These are phyloP conservation scores for Neolentinus lepideus DNA, from an alignment of 1,284 basidiomycete genomes.

Conservation along the genomic window DNA sequence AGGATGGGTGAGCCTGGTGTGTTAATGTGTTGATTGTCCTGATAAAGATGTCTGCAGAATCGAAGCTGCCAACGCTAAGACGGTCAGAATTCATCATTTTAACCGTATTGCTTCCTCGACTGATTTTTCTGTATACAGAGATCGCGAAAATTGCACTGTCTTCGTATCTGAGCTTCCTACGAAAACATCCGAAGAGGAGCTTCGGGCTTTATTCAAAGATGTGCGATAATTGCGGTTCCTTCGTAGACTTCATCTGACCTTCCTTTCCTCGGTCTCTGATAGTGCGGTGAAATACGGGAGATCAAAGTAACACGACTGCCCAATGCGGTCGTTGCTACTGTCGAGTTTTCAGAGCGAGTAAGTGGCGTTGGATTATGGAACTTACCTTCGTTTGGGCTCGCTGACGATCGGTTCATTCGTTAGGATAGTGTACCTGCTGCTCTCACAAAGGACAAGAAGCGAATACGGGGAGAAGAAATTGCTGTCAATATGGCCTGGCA, in stretches of 20 bases:
- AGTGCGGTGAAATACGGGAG: conserved; percentile 85
- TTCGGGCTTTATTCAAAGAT: conserved; percentile 79
- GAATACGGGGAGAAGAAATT: conserved; percentile 66
- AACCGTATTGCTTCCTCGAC: background rate
- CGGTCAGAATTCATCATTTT: conserved; percentile 39
- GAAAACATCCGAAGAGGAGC: conserved; percentile 53
- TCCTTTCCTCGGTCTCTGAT: too few relatives aligned
- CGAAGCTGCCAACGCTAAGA: conserved; percentile 43
- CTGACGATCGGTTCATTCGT: background rate
- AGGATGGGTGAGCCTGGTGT: conserved; percentile 41
- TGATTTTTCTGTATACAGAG: conserved; percentile 39
- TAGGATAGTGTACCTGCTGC: conserved; percentile 81
- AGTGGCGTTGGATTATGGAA: conserved; percentile 12
- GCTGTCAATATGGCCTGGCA: conserved; percentile 87
- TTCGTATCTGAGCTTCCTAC: conserved; percentile 73
- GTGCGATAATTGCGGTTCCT: conserved; percentile 37
- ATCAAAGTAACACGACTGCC: conserved; percentile 62
- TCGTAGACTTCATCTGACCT: background rate
- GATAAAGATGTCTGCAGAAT: conserved; percentile 26
- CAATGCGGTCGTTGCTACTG: conserved; percentile 61
- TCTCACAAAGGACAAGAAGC: conserved; percentile 90
- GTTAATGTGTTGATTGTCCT: background rate
- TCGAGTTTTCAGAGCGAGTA: conserved; percentile 74
- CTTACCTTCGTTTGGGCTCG: background rate
- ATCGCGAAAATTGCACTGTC: conserved; percentile 93